These are phyloP conservation scores for Microbotryum silenes-acaulis DNA, from an alignment of 1,284 basidiomycete species.

Conservation along the genomic window DNA sequence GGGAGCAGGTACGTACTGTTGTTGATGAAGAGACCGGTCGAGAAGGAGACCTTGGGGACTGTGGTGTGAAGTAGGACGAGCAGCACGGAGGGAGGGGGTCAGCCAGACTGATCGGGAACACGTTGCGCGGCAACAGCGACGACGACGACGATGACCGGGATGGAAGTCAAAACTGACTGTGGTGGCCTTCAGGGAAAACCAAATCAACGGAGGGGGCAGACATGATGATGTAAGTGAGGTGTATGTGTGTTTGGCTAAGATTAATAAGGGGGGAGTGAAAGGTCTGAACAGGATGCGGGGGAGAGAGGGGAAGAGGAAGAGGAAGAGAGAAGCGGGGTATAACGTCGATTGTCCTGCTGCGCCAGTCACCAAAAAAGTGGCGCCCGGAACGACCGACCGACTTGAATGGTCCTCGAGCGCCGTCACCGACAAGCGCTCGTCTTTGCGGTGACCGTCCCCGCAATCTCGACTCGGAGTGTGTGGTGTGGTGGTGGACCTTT, in stretches of 20 bases:
- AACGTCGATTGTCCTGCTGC: too few relatives aligned
- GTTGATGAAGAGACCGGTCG: slow-evolving; percentile 73
- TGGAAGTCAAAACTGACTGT: neutral
- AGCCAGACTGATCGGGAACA: neutral
- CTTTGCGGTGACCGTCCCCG: too few relatives aligned
- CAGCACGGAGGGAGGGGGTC: neutral
- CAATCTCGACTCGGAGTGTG: too few relatives aligned
- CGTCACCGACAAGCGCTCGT: too few relatives aligned
- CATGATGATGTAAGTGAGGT: slow-evolving; percentile 21
- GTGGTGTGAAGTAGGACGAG: neutral
- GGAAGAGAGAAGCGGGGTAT: too few relatives aligned
- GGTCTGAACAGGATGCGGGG: too few relatives aligned
- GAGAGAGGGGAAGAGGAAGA: too few relatives aligned
- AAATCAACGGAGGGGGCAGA: slow-evolving; percentile 36
- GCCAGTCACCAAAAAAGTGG: too few relatives aligned
- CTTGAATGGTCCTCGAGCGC: too few relatives aligned
- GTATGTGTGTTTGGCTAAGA: neutral
- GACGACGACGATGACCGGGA: slow-evolving; percentile 16
- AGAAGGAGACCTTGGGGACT: slow-evolving; percentile 40
- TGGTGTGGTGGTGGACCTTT: too few relatives aligned
- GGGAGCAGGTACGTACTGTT: slow-evolving; percentile 69
- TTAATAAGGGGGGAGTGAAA: neutral
- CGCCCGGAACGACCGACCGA: too few relatives aligned
- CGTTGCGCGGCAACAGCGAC: neutral
- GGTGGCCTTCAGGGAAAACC: slow-evolving; percentile 37